Evolutionary conservation across 352 stramenopile genomes (phyloP), one percentile per base, ranked within the genome.

Genomic region (Globisporangium barbulae): DNA sequence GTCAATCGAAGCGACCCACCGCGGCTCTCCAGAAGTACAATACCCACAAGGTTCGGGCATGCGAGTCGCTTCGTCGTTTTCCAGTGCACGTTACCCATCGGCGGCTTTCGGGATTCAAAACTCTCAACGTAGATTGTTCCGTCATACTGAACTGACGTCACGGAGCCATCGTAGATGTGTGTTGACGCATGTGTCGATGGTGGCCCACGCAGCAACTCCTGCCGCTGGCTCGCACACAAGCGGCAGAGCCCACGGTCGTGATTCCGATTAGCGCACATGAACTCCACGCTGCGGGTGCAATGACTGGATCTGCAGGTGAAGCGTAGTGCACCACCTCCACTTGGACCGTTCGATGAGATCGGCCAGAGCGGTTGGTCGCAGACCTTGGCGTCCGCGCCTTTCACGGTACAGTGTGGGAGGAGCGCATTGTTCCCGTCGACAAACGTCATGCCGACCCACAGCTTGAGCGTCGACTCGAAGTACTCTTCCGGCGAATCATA

Each of bases 401-500:
- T 78, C 21, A 78, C 67, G 0, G 80, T 83, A 55, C 89, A 97
- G 56, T 90, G 76, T 0, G 89, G 87, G 9, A 91, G 68, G 22
- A 97, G 68, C 15, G 89, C 82, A 50, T 91, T 87, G 72, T 94
- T 86, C 5, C 87, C 89, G 70, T 96, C 89, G 2, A 88, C 70
- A 70, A 97, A 97, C 1, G 89, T 93, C 87, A 97, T 96, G 2
- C 83, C 89, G 25, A 90, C 81, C 85, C 86, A 94, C 10, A 97
- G 58, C 55, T 84, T 76, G 31, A 90, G 73, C 30, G 87, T 85
- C 30, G 76, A 89, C 37, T 76, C 44, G 45, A 94, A 92, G 44
- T 96, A 96, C 37, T 96, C 78, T 5, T 91, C 77, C 6, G 72
- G 74, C 3, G 71, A 88, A 28, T 91, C 70, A 54, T 94, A 96